Evolutionary conservation across 257 asterid genomes (phyloP).

Genomic region (Voacanga thouarsii): DNA sequence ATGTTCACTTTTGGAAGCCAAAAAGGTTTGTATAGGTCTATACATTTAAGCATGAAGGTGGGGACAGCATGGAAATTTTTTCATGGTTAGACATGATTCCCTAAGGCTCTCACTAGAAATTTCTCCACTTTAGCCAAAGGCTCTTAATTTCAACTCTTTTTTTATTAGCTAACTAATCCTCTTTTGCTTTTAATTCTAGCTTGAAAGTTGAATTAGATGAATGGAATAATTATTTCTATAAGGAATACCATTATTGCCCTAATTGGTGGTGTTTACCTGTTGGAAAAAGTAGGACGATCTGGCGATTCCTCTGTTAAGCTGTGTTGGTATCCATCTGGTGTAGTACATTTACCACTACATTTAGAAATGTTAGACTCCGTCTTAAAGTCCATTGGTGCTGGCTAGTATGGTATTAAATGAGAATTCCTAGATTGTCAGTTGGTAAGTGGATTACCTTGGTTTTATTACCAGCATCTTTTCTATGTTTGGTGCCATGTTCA

Average conservation of each 20-base stretch:
- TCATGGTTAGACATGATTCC: not conserved
- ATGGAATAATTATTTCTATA: not conserved
- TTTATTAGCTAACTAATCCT: not conserved
- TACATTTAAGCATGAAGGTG: not conserved
- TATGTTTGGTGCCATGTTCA: constrained; percentile 63
- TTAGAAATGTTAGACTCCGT: too few relatives aligned
- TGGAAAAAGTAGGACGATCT: not conserved
- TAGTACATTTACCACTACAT: not conserved
- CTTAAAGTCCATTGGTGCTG: not conserved
- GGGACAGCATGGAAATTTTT: not conserved
- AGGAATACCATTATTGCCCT: not conserved
- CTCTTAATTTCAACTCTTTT: not conserved
- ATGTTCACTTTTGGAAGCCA: constrained; percentile 1
- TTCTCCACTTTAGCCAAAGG: not conserved
- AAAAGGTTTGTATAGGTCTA: not conserved
- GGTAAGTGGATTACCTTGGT: constrained; percentile 55
- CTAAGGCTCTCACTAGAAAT: not conserved
- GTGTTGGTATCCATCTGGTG: not conserved
- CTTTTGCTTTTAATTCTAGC: not conserved
- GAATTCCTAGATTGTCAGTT: not conserved
- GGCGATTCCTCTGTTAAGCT: not conserved
- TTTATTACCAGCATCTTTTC: constrained; percentile 68
- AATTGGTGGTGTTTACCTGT: not conserved
- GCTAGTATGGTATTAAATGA: not conserved
- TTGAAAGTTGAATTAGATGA: not conserved